Percentiles rank a stretch among this genome's conserved stretches.
Conservation (phyloP, 129 eudicot genomes). For the Flaveria linearis region DNA sequence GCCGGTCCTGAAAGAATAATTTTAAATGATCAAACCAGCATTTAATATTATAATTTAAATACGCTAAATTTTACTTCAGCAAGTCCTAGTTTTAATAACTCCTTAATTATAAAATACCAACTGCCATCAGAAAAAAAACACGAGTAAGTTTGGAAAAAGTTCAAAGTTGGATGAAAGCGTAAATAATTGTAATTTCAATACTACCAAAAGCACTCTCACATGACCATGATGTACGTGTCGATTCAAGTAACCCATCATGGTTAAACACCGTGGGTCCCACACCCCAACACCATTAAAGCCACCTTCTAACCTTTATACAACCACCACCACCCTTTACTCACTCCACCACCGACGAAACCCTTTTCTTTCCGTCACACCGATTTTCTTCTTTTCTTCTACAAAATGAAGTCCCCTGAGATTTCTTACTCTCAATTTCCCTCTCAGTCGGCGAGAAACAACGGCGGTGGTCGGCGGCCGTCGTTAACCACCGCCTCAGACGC, state of each 20-base stretch:
- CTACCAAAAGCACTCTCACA: slow-evolving; percentile 19
- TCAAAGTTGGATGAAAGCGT: neutral
- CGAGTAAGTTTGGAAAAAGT: slow-evolving; percentile 10
- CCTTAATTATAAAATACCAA: neutral
- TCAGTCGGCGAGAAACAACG: slow-evolving; percentile 33
- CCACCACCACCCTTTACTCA: neutral
- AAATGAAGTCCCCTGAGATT: slow-evolving; percentile 49
- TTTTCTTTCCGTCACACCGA: neutral
- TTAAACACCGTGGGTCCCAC: slow-evolving; percentile 20
- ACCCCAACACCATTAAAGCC: slow-evolving; percentile 32
- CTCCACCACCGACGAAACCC: slow-evolving; percentile 32
- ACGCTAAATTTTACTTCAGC: too few relatives aligned
- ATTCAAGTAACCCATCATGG: slow-evolving; percentile 7
- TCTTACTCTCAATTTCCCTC: slow-evolving; percentile 37
- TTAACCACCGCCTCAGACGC: slow-evolving; percentile 38
- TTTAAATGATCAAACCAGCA: too few relatives aligned
- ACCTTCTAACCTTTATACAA: slow-evolving; percentile 26
- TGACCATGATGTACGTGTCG: slow-evolving; percentile 33
- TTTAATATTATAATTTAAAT: too few relatives aligned
- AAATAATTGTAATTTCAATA: neutral
- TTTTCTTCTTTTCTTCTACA: neutral
- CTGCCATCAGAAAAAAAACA: neutral
- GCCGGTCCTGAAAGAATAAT: too few relatives aligned
- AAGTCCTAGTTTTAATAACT: too few relatives aligned
- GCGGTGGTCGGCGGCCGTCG: slow-evolving; percentile 27